Base-by-base conservation (phyloP, 2,329 filamentous ascomycete species). In the Fusarium cicatricum region DNA sequence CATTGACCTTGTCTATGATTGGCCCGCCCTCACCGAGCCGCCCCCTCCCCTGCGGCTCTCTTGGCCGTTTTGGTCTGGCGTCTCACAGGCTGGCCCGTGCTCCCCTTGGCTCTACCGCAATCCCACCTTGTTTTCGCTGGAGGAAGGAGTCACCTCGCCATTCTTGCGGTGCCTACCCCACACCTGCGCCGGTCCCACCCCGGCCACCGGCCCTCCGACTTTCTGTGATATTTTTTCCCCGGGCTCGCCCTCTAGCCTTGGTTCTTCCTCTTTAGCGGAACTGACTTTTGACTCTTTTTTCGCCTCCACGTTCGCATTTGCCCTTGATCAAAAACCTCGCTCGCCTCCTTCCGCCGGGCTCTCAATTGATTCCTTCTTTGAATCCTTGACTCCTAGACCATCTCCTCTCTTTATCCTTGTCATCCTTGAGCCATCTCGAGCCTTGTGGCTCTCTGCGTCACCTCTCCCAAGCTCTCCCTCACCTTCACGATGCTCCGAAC, bases 161-260 rank as follows among this genome's bases (percentile, higher is more conserved):
- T 34, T 47, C 37, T 40, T 40, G 48, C 52, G 48, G 41, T 21
- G 44, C 48, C 47, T 60, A 65, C 60, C 60, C 62, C 62, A 63
- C 57, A 63, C 32, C 55, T 45, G 44, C 54, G 52, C 57, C 50
- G 53, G 53, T 50, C 46, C 60, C 55, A 64, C 58, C 45, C 57
- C 62, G 58, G n/a, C 52, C 49, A 62, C 60, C 60, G 62, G 60
- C 57, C 60, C 51, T 52, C 55, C 60, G 60, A 59, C 52, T 48
- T 48, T 33, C 49, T 60, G 56, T 60, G 59, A 60, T 60, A 60
- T 60, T 62, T 63, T 57, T 56, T 58, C 45, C 50, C 45, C 50
- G 34, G 53, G 53, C 38, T 58, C 45, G 48, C 57, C 60, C 54
- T 63, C 51, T 26, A 26, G 26, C 16, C 26, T 42, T 46, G 33